These are phyloP conservation scores for Globisporangium barbulae DNA, from an alignment of 352 stramenopile genomes.

Conservation along the genomic window DNA sequence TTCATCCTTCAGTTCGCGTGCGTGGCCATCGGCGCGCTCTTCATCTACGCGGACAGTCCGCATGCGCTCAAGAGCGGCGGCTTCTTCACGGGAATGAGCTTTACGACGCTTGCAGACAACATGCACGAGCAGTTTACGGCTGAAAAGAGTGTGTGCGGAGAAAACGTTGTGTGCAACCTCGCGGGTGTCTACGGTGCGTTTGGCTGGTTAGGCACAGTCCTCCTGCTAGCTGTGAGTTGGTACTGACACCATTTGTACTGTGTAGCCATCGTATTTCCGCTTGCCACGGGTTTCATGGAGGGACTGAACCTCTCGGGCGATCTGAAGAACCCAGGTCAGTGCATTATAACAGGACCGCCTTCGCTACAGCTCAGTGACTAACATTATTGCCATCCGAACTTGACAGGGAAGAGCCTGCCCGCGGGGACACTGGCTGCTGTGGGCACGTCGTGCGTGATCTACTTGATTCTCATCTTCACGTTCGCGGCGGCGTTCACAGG, in stretches of 20 bases:
- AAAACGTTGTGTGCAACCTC: conserved; percentile 34
- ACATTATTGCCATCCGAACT: conserved; percentile 8
- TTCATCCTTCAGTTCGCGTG: conserved; percentile 66
- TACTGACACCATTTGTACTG: neutral
- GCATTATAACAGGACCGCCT: neutral
- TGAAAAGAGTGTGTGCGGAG: conserved; percentile 34
- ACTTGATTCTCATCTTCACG: conserved; percentile 69
- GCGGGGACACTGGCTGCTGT: conserved; percentile 67
- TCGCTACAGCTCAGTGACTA: neutral
- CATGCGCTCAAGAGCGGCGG: conserved; percentile 44
- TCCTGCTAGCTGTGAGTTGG: neutral
- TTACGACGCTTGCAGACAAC: conserved; percentile 45
- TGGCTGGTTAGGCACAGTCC: neutral
- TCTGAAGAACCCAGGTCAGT: conserved; percentile 59
- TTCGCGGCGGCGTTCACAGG: conserved; percentile 56
- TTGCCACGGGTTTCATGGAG: conserved; percentile 84
- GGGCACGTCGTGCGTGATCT: conserved; percentile 54
- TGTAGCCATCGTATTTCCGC: conserved; percentile 71
- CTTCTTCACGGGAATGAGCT: conserved; percentile 42
- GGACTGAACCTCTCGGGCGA: conserved; percentile 79
- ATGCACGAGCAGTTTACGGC: conserved; percentile 36
- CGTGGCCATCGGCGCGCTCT: conserved; percentile 51
- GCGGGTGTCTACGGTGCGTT: conserved; percentile 44
- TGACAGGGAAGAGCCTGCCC: conserved; percentile 50
- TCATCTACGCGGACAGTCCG: conserved; percentile 32